These are phyloP conservation scores for Corylus americana DNA, from an alignment of 306 rosid species.

Conservation along the genomic window DNA sequence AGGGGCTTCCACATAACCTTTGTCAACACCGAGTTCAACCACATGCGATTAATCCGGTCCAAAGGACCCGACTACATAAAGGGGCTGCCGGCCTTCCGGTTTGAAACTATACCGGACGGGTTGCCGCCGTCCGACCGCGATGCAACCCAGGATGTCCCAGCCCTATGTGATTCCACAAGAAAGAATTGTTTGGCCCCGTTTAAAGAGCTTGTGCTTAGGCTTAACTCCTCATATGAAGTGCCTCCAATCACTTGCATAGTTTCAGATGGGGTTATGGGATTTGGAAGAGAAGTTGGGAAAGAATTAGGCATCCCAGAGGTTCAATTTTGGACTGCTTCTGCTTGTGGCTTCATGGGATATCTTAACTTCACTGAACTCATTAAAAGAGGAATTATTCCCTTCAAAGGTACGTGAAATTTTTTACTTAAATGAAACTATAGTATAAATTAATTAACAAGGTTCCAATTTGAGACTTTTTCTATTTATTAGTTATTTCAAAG, in stretches of 20 bases:
- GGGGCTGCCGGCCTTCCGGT: conserved; percentile 25
- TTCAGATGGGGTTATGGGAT: conserved; percentile 35
- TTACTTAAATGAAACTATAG: too few species aligned
- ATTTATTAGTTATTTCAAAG: too few species aligned
- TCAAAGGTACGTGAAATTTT: conserved; percentile 25
- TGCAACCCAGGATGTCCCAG: conserved; percentile 25
- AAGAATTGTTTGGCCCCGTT: conserved; percentile 29
- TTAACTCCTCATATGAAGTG: conserved; percentile 19
- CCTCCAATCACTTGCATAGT: conserved; percentile 37
- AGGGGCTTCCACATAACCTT: conserved; percentile 38
- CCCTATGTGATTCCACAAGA: conserved; percentile 31
- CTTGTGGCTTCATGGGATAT: conserved; percentile 44
- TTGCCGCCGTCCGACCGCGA: conserved; percentile 15
- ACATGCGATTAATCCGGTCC: conserved; percentile 23
- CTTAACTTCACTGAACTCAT: conserved; percentile 29
- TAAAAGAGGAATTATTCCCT: conserved; percentile 37
- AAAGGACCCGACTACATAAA: conserved; percentile 7
- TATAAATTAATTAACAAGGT: too few species aligned
- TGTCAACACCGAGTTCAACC: conserved; percentile 26
- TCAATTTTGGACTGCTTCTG: conserved; percentile 47
- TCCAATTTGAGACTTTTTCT: too few species aligned
- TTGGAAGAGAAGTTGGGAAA: conserved; percentile 25
- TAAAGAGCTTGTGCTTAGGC: conserved; percentile 30
- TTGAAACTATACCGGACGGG: conserved; percentile 38
- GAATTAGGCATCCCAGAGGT: conserved; percentile 38